These are phyloP conservation scores for Dictyostelium capitatum DNA, from an alignment of 78 protist genomes.

Conservation along the genomic window DNA sequence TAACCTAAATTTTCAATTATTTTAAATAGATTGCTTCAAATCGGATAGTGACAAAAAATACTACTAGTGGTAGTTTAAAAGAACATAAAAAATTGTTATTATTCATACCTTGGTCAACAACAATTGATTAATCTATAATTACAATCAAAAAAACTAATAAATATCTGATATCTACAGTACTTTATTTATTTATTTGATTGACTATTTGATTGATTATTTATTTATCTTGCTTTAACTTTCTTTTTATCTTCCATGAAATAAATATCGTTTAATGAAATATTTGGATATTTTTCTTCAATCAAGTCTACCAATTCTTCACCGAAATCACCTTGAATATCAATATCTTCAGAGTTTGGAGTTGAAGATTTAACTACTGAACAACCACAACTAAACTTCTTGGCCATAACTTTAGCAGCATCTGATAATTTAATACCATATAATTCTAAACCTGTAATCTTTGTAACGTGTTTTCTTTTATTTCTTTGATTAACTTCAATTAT, in stretches of 20 bases:
- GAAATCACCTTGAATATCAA: conserved; percentile 78
- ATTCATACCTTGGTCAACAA: neutral
- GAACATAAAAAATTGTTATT: too few species aligned
- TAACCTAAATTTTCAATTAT: too few species aligned
- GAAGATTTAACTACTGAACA: conserved; percentile 71
- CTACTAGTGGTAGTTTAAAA: too few species aligned
- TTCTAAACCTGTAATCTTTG: conserved; percentile 70
- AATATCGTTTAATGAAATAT: conserved; percentile 8
- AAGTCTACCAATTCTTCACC: conserved; percentile 61
- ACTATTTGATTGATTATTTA: neutral
- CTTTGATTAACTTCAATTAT: conserved; percentile 56
- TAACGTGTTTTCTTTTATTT: conserved; percentile 78
- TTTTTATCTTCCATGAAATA: conserved; percentile 50
- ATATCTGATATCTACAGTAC: too few species aligned
- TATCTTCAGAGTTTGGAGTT: conserved; percentile 23
- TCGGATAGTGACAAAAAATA: too few species aligned
- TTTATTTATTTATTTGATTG: neutral
- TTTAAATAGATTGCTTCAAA: too few species aligned
- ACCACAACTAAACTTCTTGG: conserved; percentile 84
- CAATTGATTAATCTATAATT: neutral
- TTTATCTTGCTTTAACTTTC: conserved; percentile 59
- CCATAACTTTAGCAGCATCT: conserved; percentile 75
- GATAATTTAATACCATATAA: conserved; percentile 72
- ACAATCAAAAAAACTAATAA: neutral
- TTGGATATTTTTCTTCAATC: conserved; percentile 47